A percentile compares a stretch with the other conserved stretches of the same genome.
Evolutionary conservation across 495 filamentous ascomycete genomes (phyloP).

Genomic region (Penicillium manginii): DNA sequence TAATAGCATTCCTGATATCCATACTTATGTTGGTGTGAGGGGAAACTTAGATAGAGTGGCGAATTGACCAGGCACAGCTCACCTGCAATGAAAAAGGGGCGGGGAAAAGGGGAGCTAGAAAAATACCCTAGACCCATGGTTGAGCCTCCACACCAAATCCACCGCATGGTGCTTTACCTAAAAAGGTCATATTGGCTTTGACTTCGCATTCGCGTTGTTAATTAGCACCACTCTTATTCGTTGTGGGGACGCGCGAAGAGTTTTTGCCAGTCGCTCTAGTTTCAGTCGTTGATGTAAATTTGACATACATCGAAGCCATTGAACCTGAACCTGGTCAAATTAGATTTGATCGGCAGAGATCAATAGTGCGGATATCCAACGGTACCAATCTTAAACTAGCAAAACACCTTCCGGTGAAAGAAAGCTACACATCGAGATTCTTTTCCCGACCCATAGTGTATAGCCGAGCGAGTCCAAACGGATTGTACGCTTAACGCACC

Average conservation of each 20-base stretch:
- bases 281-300: slow-evolving; percentile 18
- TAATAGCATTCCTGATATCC: too few species aligned
- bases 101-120: slow-evolving; percentile 25
- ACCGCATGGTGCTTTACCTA: slow-evolving; percentile 19
- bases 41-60: background rate
- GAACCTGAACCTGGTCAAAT: background rate
- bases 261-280: slow-evolving; percentile 17
- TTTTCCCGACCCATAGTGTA: too few species aligned
- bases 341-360: slow-evolving; percentile 2
- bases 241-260: slow-evolving; percentile 17
- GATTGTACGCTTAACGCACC: slow-evolving; percentile 19
- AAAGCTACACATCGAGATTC: too few species aligned
- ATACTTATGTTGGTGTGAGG: too few species aligned
- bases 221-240: slow-evolving; percentile 28
- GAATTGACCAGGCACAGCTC: background rate
- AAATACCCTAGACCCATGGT: slow-evolving; percentile 29
- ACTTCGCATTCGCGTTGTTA: slow-evolving; percentile 18
- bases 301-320: slow-evolving; percentile 1
- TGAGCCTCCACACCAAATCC: slow-evolving; percentile 31
- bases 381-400: background rate
- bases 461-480: too few species aligned
- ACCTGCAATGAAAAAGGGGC: slow-evolving; percentile 27
- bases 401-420: background rate
- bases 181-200: slow-evolving; percentile 24
- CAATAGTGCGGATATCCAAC: background rate